These are phyloP conservation scores for Strobilomyces dryophilus DNA, from an alignment of 768 basidiomycete genomes.

Conservation along the genomic window DNA sequence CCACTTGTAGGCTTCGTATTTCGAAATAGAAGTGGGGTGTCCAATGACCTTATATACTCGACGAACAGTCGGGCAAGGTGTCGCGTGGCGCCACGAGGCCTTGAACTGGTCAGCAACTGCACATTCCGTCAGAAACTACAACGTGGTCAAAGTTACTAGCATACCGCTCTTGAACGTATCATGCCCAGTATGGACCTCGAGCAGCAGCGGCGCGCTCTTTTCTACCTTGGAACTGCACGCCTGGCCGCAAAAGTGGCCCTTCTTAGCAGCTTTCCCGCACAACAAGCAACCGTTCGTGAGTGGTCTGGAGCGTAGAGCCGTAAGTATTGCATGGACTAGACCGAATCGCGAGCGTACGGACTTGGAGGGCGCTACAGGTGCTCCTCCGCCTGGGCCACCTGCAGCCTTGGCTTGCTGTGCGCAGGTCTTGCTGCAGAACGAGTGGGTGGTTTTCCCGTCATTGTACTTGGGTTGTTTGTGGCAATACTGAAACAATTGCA, in stretches of 20 bases:
- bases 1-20: constrained; percentile 62
- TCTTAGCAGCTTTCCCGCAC: constrained; percentile 56
- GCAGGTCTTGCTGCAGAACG: constrained; percentile 62
- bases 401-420: constrained; percentile 42
- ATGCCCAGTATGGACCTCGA: constrained; percentile 58
- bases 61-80: constrained; percentile 52
- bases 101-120: constrained; percentile 65
- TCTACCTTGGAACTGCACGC: constrained; percentile 52
- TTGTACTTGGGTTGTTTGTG: constrained; percentile 55
- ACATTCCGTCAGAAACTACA: constrained; percentile 1
- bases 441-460: constrained; percentile 55
- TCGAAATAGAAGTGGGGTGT: constrained; percentile 43
- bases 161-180: constrained; percentile 63
- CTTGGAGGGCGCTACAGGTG: constrained; percentile 26
- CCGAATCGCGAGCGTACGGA: constrained; percentile 22
- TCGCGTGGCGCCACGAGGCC: constrained; percentile 62
- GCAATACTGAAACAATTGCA: constrained; percentile 42
- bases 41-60: constrained; percentile 62
- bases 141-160: constrained; percentile 12
- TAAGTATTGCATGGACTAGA: constrained; percentile 30
- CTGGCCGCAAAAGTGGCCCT: constrained; percentile 61
- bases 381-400: constrained; percentile 24
- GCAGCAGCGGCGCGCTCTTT: constrained; percentile 48
- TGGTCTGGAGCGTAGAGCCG: constrained; percentile 29
- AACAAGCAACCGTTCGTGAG: constrained; percentile 49